These are phyloP conservation scores for Leptodontidium sp. DNA, from an alignment of 2,329 filamentous ascomycete genomes.

Conservation along the genomic window DNA sequence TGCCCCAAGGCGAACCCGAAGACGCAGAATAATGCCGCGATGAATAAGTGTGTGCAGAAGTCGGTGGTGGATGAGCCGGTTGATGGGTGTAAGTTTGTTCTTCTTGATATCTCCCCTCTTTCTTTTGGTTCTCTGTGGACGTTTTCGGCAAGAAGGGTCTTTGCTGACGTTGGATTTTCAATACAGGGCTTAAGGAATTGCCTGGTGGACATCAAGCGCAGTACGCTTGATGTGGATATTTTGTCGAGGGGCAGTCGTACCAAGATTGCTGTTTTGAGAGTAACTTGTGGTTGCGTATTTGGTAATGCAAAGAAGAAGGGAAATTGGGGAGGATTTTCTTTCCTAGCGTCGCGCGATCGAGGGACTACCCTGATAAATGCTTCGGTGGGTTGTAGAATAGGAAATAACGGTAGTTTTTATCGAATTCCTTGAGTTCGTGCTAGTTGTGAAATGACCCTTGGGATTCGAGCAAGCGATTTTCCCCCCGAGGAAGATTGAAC, in stretches of 20 bases:
- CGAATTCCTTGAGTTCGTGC: too few species aligned
- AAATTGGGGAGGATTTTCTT: too few species aligned
- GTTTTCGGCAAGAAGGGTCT: background rate
- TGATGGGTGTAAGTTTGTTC: conserved; percentile 55
- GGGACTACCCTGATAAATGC: too few species aligned
- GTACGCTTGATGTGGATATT: background rate
- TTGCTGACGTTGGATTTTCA: background rate
- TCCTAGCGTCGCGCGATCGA: too few species aligned
- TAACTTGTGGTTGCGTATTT: too few species aligned
- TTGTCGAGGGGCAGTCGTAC: background rate
- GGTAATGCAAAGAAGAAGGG: too few species aligned
- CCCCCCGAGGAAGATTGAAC: too few species aligned
- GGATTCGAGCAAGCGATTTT: too few species aligned
- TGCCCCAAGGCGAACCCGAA: conserved; percentile 50
- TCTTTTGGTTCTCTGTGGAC: background rate
- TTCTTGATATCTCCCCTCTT: background rate
- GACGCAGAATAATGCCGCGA: conserved; percentile 53
- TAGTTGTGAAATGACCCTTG: too few species aligned
- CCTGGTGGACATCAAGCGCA: conserved; percentile 15
- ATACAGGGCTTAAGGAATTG: conserved; percentile 4
- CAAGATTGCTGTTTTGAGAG: background rate
- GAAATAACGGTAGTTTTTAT: too few species aligned
- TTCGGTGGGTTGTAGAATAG: too few species aligned
- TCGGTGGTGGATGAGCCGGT: conserved; percentile 59
- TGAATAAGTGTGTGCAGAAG: conserved; percentile 56